Evolutionary conservation across 148 eudicot genomes (phyloP).

Genomic region (Talinum fruticosum): DNA sequence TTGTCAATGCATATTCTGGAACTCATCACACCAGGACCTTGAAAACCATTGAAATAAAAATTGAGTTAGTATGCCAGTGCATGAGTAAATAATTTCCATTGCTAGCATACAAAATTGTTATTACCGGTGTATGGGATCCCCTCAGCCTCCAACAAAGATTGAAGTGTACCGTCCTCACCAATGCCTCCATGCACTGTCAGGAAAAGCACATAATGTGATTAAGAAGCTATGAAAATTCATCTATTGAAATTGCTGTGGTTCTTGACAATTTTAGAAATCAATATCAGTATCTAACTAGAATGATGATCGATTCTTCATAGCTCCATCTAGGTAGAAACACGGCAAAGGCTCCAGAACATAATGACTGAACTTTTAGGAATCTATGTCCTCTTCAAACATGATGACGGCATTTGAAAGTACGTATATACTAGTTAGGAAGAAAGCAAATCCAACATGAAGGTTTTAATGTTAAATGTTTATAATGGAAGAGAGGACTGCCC

Average conservation of each 20-base stretch:
- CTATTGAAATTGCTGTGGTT: not conserved
- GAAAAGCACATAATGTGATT: not conserved
- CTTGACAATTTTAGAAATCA: not conserved
- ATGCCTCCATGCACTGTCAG: constrained; percentile 87
- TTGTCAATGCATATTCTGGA: constrained; percentile 91
- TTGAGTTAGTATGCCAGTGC: constrained; percentile 1
- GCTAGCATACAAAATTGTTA: not conserved
- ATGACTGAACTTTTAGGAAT: not conserved
- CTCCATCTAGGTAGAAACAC: not conserved
- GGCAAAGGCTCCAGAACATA: not conserved
- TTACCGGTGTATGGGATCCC: constrained; percentile 80
- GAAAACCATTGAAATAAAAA: constrained; percentile 20
- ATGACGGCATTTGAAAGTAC: not conserved
- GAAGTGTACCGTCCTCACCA: constrained; percentile 94
- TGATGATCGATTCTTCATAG: not conserved
- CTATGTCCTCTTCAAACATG: not conserved
- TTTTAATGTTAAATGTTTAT: not conserved
- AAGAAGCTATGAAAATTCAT: constrained; percentile 1
- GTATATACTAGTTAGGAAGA: not conserved
- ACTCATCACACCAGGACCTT: constrained; percentile 78
- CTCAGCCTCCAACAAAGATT: constrained; percentile 70
- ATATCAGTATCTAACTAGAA: not conserved
- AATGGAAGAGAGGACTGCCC: not conserved
- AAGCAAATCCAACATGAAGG: not conserved
- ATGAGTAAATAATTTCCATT: not conserved